Percentiles rank a stretch among this genome's conserved stretches.
These are phyloP conservation scores for Leccinum variicolor DNA, from an alignment of 768 basidiomycete genomes.

Conservation along the genomic window DNA sequence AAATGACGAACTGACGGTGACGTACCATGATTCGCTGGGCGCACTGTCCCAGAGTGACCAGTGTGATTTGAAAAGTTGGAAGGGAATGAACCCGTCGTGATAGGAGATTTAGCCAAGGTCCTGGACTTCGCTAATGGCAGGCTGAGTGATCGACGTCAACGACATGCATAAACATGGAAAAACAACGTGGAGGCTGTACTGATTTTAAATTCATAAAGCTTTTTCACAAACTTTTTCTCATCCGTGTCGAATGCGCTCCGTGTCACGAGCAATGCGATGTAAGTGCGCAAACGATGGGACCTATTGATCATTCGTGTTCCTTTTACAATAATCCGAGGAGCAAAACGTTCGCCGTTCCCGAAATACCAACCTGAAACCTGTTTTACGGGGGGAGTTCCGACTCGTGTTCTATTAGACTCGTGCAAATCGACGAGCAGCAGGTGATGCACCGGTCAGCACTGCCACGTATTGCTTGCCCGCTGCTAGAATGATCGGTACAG, in stretches of 20 bases:
- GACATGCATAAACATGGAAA: background rate
- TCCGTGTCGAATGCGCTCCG: background rate
- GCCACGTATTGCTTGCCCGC: background rate
- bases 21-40: too few species aligned
- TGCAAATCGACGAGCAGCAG: background rate
- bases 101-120: too few species aligned
- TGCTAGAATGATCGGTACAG: background rate
- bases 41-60: too few species aligned
- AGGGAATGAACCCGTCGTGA: background rate
- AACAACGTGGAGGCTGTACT: background rate
- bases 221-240: background rate
- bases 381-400: background rate
- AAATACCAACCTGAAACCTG: background rate
- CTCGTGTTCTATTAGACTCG: background rate
- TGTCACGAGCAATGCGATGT: background rate
- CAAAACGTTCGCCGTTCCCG: background rate
- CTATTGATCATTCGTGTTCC: background rate
- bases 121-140: too few species aligned
- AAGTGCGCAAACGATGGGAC: background rate
- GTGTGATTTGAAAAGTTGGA: background rate
- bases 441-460: background rate
- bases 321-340: background rate
- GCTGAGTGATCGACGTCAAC: too few species aligned
- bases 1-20: background rate
- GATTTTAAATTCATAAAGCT: background rate